Conservation (phyloP, 306 rosid species). For the Rosa chinensis region DNA sequence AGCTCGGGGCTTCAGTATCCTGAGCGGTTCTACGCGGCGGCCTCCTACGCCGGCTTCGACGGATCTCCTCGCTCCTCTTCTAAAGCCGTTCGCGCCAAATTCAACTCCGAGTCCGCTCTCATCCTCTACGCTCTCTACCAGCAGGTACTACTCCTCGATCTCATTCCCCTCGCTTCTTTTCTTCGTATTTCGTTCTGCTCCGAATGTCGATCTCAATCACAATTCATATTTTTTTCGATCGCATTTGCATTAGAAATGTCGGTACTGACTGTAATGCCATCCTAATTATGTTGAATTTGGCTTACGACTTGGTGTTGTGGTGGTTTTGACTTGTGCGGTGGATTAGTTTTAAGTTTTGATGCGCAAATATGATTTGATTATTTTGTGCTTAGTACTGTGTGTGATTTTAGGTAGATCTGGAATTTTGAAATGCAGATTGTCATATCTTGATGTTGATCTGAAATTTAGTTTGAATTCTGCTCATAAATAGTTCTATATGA, state of each 20-base stretch:
- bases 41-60: constrained; percentile 83
- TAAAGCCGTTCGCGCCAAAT: constrained; percentile 73
- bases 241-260: not conserved
- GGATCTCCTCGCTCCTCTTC: constrained; percentile 79
- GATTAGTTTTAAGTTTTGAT: not conserved
- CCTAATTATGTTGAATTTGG: not conserved
- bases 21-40: constrained; percentile 88
- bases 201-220: constrained; percentile 11
- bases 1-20: constrained; percentile 90
- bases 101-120: constrained; percentile 79
- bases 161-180: not conserved
- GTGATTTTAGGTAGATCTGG: constrained; percentile 50
- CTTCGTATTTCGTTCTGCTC: not conserved
- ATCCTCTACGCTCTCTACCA: constrained; percentile 79
- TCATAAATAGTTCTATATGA: not conserved
- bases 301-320: not conserved
- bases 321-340: constrained; percentile 3
- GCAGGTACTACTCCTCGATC: constrained; percentile 52
- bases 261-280: not conserved
- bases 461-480: not conserved
- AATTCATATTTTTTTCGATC: not conserved
- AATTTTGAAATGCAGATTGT: constrained; percentile 1
- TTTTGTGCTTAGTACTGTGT: not conserved
- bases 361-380: constrained; percentile 1
- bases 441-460: constrained; percentile 23